Conservation (phyloP, 768 basidiomycete genomes). For the Hortiboletus campestris region DNA sequence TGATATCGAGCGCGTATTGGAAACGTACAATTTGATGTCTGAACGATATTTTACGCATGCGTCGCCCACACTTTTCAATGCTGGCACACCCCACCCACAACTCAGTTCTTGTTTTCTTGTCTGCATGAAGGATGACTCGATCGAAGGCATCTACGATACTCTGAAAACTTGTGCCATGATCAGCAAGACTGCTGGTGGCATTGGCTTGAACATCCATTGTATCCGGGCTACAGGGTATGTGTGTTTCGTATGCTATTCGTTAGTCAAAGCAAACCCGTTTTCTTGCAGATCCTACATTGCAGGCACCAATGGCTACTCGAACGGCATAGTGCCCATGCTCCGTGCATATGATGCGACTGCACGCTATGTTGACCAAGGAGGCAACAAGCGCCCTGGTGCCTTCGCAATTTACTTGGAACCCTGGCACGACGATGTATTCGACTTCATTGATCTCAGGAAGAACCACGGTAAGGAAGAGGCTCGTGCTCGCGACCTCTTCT, state of each 20-base stretch:
- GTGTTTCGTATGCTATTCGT: not conserved
- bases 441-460: conserved; percentile 96
- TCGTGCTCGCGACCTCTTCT: conserved; percentile 95
- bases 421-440: conserved; percentile 97
- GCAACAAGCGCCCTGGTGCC: conserved; percentile 98
- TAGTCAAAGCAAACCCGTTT: not conserved
- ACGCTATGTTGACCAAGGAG: conserved; percentile 97
- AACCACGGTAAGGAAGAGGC: conserved; percentile 99
- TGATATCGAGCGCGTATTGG: conserved; percentile 84
- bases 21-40: conserved; percentile 96
- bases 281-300: conserved; percentile 88
- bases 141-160: conserved; percentile 99
- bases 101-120: conserved; percentile 97
- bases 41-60: conserved; percentile 99
- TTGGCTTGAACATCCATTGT: conserved; percentile 93
- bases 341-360: conserved; percentile 97
- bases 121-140: conserved; percentile 97
- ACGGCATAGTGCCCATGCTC: conserved; percentile 99
- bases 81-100: conserved; percentile 94
- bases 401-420: conserved; percentile 99
- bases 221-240: conserved; percentile 91
- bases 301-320: conserved; percentile 98
- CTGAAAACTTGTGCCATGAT: conserved; percentile 99
- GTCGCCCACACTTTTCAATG: conserved; percentile 97
- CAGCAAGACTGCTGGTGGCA: conserved; percentile 98